Base-by-base conservation (phyloP, 805 yeast species). In the Candida wancherniae region DNA sequence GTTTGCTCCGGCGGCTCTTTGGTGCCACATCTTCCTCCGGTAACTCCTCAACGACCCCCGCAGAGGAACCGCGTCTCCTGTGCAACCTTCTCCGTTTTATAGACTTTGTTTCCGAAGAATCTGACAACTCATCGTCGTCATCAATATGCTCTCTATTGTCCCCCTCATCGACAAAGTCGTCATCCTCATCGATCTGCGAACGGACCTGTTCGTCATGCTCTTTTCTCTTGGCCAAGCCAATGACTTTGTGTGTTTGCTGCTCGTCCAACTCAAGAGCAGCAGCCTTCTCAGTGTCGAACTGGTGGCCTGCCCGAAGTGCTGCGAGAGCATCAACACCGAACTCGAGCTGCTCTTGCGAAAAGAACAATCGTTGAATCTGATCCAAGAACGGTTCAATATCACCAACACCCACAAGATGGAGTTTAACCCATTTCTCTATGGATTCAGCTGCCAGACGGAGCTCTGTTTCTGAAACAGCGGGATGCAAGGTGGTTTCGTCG, bases 381-480 rank as follows among this genome's bases (percentile, higher is more conserved):
- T 45, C 49, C 28, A 45, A 39, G 27, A 45, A 45, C 5, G 47
- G 49, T 23, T 45, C 49, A 14, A 40, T 36, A 22, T 45, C 49
- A 3, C 49, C 49, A 6, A 41, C 39, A 9, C 42, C 44, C 4
- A 23, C 34, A 5, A 26, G 34, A 15, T 45, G 49, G 14, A 33
- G 30, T 11, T 26, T 51, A 22, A 65, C 42, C 61, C 72, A 75
- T 37, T 62, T 69, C 28, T 59, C 55, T 9, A 77, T 51, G 18
- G 59, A 48, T 5, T 57, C 63, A 10, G 55, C 37, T 5, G 57
- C 58, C 9, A 57, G 60, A 8, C 48, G 48, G 11, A 78, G 39
- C 5, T 41, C 40, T 3, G 55, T 57, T 5, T 52, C 37, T 1
- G 61, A 43, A 1, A 67, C 43, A 1, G 50, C 30, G 0, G 46